Conservation (phyloP, 768 basidiomycete genomes). For the Auricularia auricula-judae region DNA sequence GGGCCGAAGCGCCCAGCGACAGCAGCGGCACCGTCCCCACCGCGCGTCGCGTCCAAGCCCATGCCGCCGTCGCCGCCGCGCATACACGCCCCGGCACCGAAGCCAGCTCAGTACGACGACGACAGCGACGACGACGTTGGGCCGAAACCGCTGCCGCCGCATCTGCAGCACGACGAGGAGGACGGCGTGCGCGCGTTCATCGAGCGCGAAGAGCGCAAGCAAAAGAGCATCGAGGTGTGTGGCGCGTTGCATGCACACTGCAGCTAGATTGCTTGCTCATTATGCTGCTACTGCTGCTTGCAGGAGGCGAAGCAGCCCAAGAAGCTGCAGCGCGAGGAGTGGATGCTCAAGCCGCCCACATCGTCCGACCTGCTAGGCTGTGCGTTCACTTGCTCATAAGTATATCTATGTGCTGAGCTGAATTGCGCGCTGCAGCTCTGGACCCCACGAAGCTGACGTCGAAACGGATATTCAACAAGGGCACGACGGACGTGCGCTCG, state of each 20-base stretch:
- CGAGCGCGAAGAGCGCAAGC: slow-evolving; percentile 70
- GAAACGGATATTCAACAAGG: slow-evolving; percentile 66
- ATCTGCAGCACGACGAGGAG: slow-evolving; percentile 28
- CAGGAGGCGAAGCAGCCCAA: slow-evolving; percentile 75
- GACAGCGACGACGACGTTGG: slow-evolving; percentile 76
- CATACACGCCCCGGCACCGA: background rate
- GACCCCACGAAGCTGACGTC: slow-evolving; percentile 75
- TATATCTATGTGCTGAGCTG: too few relatives aligned
- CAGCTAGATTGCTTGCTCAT: background rate
- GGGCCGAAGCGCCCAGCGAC: slow-evolving; percentile 27
- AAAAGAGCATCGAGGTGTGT: slow-evolving; percentile 54
- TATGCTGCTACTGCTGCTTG: too few relatives aligned
- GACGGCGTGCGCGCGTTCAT: slow-evolving; percentile 75
- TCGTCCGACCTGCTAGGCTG: slow-evolving; percentile 68
- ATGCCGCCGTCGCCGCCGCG: slow-evolving; percentile 44
- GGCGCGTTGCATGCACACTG: too few relatives aligned
- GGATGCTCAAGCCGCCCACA: slow-evolving; percentile 95
- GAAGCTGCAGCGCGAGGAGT: slow-evolving; percentile 75
- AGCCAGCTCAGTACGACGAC: slow-evolving; percentile 28
- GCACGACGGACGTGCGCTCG: slow-evolving; percentile 23
- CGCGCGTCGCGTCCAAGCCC: slow-evolving; percentile 16
- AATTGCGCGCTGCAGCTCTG: slow-evolving; percentile 37
- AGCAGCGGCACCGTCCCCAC: slow-evolving; percentile 9
- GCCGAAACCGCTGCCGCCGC: slow-evolving; percentile 59
- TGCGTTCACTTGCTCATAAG: slow-evolving; percentile 41